Percentiles rank a stretch among this genome's conserved stretches.
Conservation (phyloP, 2,329 filamentous ascomycete genomes). For the Penicillium italicum region DNA sequence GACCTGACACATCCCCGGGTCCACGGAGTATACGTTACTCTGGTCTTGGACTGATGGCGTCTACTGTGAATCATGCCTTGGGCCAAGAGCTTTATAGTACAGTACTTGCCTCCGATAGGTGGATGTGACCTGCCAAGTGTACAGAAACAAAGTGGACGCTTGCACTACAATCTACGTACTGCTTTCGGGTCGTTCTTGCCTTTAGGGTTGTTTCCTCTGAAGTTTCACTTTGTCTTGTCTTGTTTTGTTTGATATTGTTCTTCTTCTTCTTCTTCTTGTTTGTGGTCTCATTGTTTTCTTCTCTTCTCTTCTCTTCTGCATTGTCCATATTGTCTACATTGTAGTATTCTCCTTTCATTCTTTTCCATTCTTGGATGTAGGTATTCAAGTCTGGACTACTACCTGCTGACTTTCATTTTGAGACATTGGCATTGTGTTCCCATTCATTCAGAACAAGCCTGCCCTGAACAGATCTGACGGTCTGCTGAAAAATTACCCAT, state of each 20-base stretch:
- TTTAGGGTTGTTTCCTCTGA: background rate
- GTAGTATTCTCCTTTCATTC: background rate
- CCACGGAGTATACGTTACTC: background rate
- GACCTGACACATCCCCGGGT: constrained; percentile 10
- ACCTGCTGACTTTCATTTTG: constrained; percentile 3
- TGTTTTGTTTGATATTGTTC: background rate
- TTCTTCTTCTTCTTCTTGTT: background rate
- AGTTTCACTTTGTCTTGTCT: background rate
- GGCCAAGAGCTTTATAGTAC: constrained; percentile 10
- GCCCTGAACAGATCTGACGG: background rate
- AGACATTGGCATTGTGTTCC: constrained; percentile 7
- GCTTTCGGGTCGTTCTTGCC: background rate
- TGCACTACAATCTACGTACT: constrained; percentile 1
- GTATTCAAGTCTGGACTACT: constrained; percentile 21
- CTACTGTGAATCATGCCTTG: constrained; percentile 4
- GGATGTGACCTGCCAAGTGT: background rate
- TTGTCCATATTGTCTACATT: background rate
- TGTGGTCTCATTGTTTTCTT: background rate
- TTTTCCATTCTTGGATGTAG: constrained; percentile 7
- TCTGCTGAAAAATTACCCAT: background rate
- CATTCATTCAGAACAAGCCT: background rate
- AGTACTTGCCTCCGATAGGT: constrained; percentile 15
- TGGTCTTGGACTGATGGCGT: constrained; percentile 1
- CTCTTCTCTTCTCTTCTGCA: background rate
- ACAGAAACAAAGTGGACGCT: constrained; percentile 5